phyloP scores from a whole-genome alignment of 352 stramenopile genomes.

The Paralagenidium karlingii region DNA sequence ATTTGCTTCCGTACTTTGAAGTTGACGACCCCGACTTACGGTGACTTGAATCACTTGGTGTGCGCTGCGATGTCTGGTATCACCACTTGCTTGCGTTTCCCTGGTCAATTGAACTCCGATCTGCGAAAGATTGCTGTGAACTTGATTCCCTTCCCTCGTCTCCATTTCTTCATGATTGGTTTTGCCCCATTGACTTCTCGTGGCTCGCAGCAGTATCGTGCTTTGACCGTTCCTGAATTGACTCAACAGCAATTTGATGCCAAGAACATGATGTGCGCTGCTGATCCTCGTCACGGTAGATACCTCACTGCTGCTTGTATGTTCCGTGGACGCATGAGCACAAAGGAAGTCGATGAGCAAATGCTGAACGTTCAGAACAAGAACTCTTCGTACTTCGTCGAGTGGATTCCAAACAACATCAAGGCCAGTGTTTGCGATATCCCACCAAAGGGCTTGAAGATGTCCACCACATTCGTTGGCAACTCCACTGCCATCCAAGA shows the following conservation, averaged over 20 bases:
- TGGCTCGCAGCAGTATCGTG: conserved; percentile 96
- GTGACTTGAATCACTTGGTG: conserved; percentile 98
- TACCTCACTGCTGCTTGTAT: conserved; percentile 99
- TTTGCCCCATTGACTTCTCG: conserved; percentile 95
- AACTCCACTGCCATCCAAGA: conserved; percentile 99
- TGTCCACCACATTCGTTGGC: conserved; percentile 97
- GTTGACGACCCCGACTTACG: conserved; percentile 97
- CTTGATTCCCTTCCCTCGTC: conserved; percentile 98
- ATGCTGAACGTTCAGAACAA: conserved; percentile 99
- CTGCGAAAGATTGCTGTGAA: conserved; percentile 97
- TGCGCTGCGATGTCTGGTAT: conserved; percentile 97
- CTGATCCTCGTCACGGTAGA: conserved; percentile 96
- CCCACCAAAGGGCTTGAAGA: conserved; percentile 96
- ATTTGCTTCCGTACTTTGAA: conserved; percentile 99
- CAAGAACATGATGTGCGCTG: conserved; percentile 99
- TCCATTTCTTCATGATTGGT: conserved; percentile 99
- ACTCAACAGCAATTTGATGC: conserved; percentile 98
- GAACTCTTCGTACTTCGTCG: conserved; percentile 99
- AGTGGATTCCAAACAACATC: conserved; percentile 99
- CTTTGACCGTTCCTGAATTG: conserved; percentile 95
- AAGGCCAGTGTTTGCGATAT: conserved; percentile 99
- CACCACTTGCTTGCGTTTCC: conserved; percentile 98
- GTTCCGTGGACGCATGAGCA: conserved; percentile 99
- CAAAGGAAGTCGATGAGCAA: conserved; percentile 98
- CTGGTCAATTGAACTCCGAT: conserved; percentile 98